A percentile compares a stretch with the other conserved stretches of the same genome.
These are phyloP conservation scores for Salix caprea DNA, from an alignment of 345 rosid genomes.

Conservation along the genomic window DNA sequence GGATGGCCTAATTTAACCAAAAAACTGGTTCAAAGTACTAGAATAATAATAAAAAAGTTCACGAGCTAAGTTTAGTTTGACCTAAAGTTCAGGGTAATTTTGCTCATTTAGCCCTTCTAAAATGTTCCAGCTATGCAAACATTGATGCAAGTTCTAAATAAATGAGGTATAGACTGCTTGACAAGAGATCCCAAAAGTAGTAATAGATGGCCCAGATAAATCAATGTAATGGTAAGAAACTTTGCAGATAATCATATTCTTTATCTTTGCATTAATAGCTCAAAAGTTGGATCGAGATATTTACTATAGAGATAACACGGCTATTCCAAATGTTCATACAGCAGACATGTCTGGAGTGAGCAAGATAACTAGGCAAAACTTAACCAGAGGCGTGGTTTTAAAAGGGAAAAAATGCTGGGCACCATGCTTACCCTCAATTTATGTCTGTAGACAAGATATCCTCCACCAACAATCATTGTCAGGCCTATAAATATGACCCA, in stretches of 20 bases:
- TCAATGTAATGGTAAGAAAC: background rate
- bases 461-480: slow-evolving; percentile 79
- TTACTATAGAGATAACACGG: background rate
- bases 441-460: slow-evolving; percentile 82
- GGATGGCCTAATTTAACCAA: no score
- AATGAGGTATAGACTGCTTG: background rate
- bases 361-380: background rate
- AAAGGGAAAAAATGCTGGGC: background rate
- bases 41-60: no score
- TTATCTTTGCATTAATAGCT: background rate
- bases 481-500: slow-evolving; percentile 82
- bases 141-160: background rate
- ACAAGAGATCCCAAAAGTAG: background rate
- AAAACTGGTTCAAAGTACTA: no score
- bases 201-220: background rate
- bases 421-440: slow-evolving; percentile 67
- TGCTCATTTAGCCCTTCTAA: background rate
- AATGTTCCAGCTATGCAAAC: background rate
- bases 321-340: background rate
- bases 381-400: background rate
- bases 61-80: no score
- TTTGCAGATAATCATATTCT: background rate
- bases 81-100: no score
- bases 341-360: background rate
- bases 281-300: background rate